Evolutionary conservation across 441 rosid species (phyloP).

Genomic region (Monsonia emarginata): DNA sequence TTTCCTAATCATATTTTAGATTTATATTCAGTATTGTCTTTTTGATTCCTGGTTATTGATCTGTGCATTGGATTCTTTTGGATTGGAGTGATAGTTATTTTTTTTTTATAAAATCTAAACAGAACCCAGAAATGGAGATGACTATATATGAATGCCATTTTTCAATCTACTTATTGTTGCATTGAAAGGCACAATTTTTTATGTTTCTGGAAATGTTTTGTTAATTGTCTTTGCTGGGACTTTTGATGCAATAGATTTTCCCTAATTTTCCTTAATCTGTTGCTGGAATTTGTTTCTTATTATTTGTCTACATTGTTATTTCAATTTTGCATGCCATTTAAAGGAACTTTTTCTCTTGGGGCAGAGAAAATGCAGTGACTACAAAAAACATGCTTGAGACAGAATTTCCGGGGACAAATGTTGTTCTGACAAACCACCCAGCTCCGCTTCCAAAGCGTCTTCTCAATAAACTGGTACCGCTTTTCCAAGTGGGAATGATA

Average conservation of each 20-base stretch:
- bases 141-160: background rate
- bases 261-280: background rate
- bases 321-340: no score
- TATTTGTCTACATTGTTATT: no score
- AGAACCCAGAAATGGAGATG: background rate
- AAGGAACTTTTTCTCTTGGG: background rate
- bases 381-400: background rate
- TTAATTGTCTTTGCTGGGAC: background rate
- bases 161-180: background rate
- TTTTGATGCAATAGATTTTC: background rate
- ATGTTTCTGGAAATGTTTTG: no score
- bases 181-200: no score
- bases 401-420: background rate
- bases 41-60: background rate
- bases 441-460: background rate
- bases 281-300: background rate
- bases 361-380: background rate
- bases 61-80: background rate
- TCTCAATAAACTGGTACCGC: background rate
- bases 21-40: no score
- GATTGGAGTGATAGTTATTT: background rate
- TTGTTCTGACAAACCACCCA: slow-evolving; percentile 1
- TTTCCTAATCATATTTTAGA: no score
- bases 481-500: background rate
- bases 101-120: no score